Conservation (phyloP, 257 asterid genomes). For the Plectranthus barbatus region DNA sequence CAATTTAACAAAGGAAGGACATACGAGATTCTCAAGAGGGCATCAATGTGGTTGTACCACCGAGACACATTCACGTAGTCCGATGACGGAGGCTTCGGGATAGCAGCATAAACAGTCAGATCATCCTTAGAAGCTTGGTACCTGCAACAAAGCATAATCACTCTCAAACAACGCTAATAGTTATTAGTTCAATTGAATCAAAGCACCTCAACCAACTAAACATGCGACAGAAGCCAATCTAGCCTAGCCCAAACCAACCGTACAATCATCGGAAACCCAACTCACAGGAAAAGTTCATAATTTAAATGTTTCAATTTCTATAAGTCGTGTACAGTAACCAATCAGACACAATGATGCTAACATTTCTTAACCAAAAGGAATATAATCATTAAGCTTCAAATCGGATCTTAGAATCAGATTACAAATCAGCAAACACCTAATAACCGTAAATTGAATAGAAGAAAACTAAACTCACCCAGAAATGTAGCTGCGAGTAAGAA, state of each 20-base stretch:
- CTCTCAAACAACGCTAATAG: not conserved
- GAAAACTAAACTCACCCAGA: conserved; percentile 48
- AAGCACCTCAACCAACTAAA: too few species aligned
- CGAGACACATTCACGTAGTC: conserved; percentile 50
- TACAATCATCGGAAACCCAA: too few species aligned
- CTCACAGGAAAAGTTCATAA: too few species aligned
- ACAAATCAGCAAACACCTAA: not conserved
- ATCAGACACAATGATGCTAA: not conserved
- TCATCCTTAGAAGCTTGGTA: conserved; percentile 89
- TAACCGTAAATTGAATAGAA: not conserved
- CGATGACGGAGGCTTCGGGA: conserved; percentile 53
- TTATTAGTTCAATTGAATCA: too few species aligned
- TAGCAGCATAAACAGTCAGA: conserved; percentile 46
- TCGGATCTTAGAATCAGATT: too few species aligned
- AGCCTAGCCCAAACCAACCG: too few species aligned
- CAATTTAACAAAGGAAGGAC: conserved; percentile 10
- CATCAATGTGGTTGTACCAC: conserved; percentile 55
- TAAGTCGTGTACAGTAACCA: not conserved
- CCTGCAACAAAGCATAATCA: conserved; percentile 25
- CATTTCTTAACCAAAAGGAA: too few species aligned
- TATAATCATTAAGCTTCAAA: not conserved
- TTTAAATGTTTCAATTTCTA: not conserved
- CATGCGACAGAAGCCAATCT: too few species aligned
- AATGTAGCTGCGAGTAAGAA: conserved; percentile 73
- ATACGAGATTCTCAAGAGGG: conserved; percentile 50